Percentiles rank a stretch among this genome's conserved stretches.
phyloP scores from a whole-genome alignment of 2,329 filamentous ascomycete species.

The Aspergillus latus region DNA sequence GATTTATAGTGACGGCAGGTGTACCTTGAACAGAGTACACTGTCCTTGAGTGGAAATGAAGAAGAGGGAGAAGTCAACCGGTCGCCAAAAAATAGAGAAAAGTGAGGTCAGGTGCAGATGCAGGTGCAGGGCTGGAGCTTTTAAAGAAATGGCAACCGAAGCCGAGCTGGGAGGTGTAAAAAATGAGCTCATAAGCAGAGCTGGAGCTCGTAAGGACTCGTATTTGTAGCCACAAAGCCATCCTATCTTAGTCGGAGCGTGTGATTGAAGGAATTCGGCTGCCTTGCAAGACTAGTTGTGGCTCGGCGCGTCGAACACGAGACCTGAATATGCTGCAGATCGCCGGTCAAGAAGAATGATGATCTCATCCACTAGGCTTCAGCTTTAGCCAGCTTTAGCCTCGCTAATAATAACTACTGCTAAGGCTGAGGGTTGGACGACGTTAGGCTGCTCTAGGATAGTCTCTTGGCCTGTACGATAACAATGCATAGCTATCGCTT shows the following conservation, averaged over 20 bases:
- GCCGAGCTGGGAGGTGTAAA: background rate
- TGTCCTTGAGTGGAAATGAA: background rate
- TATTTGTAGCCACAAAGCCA: background rate
- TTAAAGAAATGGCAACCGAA: conserved; percentile 9
- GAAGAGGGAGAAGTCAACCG: background rate
- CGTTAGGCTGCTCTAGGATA: background rate
- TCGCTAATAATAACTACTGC: conserved; percentile 2
- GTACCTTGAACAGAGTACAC: background rate
- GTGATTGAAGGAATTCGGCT: conserved; percentile 16
- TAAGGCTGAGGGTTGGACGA: background rate
- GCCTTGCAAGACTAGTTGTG: conserved; percentile 17
- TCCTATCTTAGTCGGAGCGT: conserved; percentile 2
- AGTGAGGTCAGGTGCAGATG: background rate
- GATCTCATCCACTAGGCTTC: background rate
- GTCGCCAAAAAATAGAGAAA: background rate
- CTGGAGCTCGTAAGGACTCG: conserved; percentile 6
- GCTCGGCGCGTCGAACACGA: conserved; percentile 16
- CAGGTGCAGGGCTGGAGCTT: conserved; percentile 1
- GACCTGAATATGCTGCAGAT: background rate
- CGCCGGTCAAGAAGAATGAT: background rate
- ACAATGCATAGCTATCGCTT: background rate
- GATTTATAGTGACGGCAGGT: background rate
- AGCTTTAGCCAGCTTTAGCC: background rate
- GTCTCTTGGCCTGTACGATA: too few relatives aligned
- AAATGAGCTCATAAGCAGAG: conserved; percentile 10